phyloP scores from a whole-genome alignment of 1,139 yeast species.

The Sugiyamaella xylanicola region DNA sequence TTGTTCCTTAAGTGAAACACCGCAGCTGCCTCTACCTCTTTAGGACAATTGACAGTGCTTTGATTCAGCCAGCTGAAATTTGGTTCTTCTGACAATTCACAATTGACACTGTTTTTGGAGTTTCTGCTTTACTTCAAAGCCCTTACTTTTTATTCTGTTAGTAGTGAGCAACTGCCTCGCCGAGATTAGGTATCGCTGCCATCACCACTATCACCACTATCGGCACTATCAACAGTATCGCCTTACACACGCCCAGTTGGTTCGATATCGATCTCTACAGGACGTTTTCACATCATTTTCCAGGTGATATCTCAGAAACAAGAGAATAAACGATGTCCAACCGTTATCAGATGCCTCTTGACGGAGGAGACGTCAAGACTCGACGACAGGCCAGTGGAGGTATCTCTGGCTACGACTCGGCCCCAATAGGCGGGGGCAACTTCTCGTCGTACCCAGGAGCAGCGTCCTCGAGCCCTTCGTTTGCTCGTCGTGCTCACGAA shows the following conservation, averaged over 20 bases:
- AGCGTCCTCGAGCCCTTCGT: constrained; percentile 2
- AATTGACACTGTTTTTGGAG: no score
- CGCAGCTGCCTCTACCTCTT: background rate
- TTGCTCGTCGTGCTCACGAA: constrained; percentile 16
- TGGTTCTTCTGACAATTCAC: background rate
- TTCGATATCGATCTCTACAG: background rate
- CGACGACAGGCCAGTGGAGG: constrained; percentile 12
- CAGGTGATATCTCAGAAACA: no score
- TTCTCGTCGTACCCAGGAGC: constrained; percentile 19
- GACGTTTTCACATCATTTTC: no score
- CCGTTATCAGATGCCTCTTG: constrained; percentile 17
- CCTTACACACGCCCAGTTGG: background rate
- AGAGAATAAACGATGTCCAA: constrained; percentile 13
- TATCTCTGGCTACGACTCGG: background rate
- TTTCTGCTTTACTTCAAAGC: no score
- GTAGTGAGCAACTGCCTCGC: no score
- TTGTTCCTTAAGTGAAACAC: no score
- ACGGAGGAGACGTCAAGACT: constrained; percentile 15
- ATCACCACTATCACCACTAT: background rate
- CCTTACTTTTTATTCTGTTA: no score
- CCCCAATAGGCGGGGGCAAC: constrained; percentile 1
- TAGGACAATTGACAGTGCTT: background rate
- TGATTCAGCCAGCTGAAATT: background rate
- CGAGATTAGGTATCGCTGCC: no score
- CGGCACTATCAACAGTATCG: background rate